Evolutionary conservation across 495 filamentous ascomycete genomes (phyloP).

Genomic region (Aspergillus avenaceus): DNA sequence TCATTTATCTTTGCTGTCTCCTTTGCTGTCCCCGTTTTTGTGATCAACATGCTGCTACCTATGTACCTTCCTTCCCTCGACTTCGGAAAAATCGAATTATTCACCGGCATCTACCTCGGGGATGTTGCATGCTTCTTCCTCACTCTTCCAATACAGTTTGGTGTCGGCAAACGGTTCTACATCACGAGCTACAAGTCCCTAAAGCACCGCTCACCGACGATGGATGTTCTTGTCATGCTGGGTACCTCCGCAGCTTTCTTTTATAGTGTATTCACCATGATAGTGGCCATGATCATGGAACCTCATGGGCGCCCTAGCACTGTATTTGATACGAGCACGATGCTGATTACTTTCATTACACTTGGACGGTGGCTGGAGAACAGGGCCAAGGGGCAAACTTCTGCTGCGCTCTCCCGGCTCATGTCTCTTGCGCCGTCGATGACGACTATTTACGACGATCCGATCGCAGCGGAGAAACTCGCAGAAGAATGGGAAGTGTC

Average conservation of each 20-base stretch:
- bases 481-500: conserved; percentile 70
- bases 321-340: conserved; percentile 96
- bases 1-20: conserved; percentile 69
- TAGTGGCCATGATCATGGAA: conserved; percentile 63
- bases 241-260: conserved; percentile 98
- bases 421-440: conserved; percentile 96
- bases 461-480: conserved; percentile 86
- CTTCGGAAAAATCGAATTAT: conserved; percentile 60
- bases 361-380: conserved; percentile 93
- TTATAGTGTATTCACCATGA: conserved; percentile 88
- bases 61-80: conserved; percentile 71
- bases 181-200: conserved; percentile 84
- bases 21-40: conserved; percentile 88
- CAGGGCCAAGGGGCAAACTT: conserved; percentile 92
- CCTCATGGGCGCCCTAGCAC: conserved; percentile 77
- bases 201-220: conserved; percentile 84
- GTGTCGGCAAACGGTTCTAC: conserved; percentile 92
- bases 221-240: conserved; percentile 94
- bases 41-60: conserved; percentile 87
- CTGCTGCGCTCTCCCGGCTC: conserved; percentile 85
- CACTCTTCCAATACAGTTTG: conserved; percentile 93
- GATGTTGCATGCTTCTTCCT: conserved; percentile 78
- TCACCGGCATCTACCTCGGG: conserved; percentile 79
- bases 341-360: conserved; percentile 96
- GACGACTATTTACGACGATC: conserved; percentile 97